Evolutionary conservation across 192 early-diverging fungal genomes (phyloP).

Genomic region (Umbelopsis ramanniana): DNA sequence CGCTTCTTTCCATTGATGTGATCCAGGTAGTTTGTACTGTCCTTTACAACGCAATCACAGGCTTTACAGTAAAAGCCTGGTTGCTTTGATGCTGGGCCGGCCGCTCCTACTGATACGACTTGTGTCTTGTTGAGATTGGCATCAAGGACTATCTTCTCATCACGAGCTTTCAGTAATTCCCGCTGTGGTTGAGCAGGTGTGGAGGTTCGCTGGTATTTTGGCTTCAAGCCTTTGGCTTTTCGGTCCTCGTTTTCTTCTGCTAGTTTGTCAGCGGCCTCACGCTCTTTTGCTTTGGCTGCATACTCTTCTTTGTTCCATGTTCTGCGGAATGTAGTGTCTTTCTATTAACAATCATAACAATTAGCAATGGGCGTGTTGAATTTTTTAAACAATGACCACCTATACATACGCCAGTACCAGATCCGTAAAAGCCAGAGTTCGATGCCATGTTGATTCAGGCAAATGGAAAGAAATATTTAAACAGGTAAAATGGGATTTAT

Average conservation of each 20-base stretch:
- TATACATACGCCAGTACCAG: slow-evolving; percentile 4
- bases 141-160: slow-evolving; percentile 69
- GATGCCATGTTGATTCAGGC: background rate
- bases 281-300: slow-evolving; percentile 38
- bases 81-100: slow-evolving; percentile 59
- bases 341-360: slow-evolving; percentile 14
- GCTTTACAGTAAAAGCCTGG: slow-evolving; percentile 93
- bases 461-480: background rate
- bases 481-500: background rate
- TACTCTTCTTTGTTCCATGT: slow-evolving; percentile 54
- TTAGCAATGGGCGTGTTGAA: background rate
- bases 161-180: slow-evolving; percentile 41
- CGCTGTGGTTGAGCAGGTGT: slow-evolving; percentile 3
- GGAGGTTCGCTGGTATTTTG: slow-evolving; percentile 20
- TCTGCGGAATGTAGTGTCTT: slow-evolving; percentile 47
- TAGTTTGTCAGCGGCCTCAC: slow-evolving; percentile 35
- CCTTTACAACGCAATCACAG: slow-evolving; percentile 88
- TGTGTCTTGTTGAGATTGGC: slow-evolving; percentile 81
- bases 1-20: slow-evolving; percentile 91
- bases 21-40: slow-evolving; percentile 89
- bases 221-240: slow-evolving; percentile 39
- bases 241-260: slow-evolving; percentile 43
- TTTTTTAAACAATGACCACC: background rate
- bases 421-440: slow-evolving; percentile 17
- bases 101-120: slow-evolving; percentile 67